These are phyloP conservation scores for Penicillium sclerotiorum DNA, from an alignment of 2,329 filamentous ascomycete species.

Conservation along the genomic window DNA sequence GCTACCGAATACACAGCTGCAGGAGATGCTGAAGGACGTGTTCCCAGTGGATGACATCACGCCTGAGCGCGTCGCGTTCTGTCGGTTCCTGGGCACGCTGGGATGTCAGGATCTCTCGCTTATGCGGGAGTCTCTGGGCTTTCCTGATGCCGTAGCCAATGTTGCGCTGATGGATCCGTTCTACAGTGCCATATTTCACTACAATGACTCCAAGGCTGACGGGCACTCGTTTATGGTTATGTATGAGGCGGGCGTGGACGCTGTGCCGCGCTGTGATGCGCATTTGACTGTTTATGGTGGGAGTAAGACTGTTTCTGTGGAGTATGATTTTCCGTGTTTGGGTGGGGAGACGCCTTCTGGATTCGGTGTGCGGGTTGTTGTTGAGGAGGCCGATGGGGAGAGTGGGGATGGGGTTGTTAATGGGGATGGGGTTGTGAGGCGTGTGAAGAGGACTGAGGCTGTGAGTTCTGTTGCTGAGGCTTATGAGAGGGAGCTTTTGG, in stretches of 20 bases:
- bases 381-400: slow-evolving; percentile 32
- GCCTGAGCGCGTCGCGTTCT: slow-evolving; percentile 34
- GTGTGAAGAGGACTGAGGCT: slow-evolving; percentile 29
- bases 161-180: slow-evolving; percentile 49
- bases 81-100: slow-evolving; percentile 51
- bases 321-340: slow-evolving; percentile 59
- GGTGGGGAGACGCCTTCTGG: slow-evolving; percentile 49
- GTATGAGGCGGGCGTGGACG: slow-evolving; percentile 61
- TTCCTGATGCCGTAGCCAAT: slow-evolving; percentile 51
- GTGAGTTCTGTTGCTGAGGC: slow-evolving; percentile 41
- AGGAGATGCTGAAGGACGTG: slow-evolving; percentile 32
- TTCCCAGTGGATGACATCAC: slow-evolving; percentile 30
- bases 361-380: slow-evolving; percentile 52
- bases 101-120: slow-evolving; percentile 58
- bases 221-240: slow-evolving; percentile 52
- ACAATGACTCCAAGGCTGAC: slow-evolving; percentile 21
- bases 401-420: slow-evolving; percentile 39
- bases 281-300: slow-evolving; percentile 52
- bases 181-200: slow-evolving; percentile 42
- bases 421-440: slow-evolving; percentile 26
- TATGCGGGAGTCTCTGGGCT: slow-evolving; percentile 58
- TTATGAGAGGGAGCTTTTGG: slow-evolving; percentile 39
- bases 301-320: slow-evolving; percentile 57
- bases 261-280: slow-evolving; percentile 49
- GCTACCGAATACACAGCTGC: slow-evolving; percentile 13